Base-by-base conservation (phyloP, 345 rosid species). In the Mercurialis annua region DNA sequence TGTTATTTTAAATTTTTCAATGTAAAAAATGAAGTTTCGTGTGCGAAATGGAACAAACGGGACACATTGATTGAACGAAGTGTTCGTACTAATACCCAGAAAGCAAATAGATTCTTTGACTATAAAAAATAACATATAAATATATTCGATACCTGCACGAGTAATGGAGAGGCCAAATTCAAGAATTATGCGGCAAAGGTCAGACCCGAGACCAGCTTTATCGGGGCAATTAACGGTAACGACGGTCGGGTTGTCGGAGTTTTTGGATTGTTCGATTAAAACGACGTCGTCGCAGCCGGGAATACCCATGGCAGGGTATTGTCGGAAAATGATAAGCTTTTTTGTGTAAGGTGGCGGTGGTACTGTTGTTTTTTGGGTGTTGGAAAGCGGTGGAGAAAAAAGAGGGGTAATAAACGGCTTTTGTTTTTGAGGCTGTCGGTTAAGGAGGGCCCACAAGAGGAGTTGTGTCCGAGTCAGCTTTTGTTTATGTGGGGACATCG, bases 141-240 rank as follows among this genome's bases (percentile, higher is more conserved):
- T 11, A 43, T 5, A 5, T 3, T n/a, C n/a, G n/a, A 40, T 33
- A 86, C 97, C 92, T 42, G 88, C 93, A 61, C 85, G 74, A 44
- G 80, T 77, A 6, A 90, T 83, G 64, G 69, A 78, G 51, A 90
- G 84, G 60, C 93, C 97, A 21, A 90, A 86, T 71, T 84, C 90
- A 62, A 90, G 92, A 63, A 87, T 71, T 58, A 80, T 90, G 6
- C 92, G 67, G 73, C 88, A 86, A 57, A 90, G 81, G 69, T 87
- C 90, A 47, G 90, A 90, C 65, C 93, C 97, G 4, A 90, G 88
- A 65, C 93, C 97, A 3, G 87, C 77, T 69, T 90, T 82, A 71
- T 90, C 93, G 0, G 97, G 93, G 49, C 97, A 90, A 72, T 86
- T 90, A 30, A 90, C 84, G 69, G 93, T 86, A 65, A 87, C 77